Evolutionary conservation across 805 yeast genomes (phyloP), one percentile per base, ranked within the genome.

Genomic region (Schizosaccharomyces osmophilus): DNA sequence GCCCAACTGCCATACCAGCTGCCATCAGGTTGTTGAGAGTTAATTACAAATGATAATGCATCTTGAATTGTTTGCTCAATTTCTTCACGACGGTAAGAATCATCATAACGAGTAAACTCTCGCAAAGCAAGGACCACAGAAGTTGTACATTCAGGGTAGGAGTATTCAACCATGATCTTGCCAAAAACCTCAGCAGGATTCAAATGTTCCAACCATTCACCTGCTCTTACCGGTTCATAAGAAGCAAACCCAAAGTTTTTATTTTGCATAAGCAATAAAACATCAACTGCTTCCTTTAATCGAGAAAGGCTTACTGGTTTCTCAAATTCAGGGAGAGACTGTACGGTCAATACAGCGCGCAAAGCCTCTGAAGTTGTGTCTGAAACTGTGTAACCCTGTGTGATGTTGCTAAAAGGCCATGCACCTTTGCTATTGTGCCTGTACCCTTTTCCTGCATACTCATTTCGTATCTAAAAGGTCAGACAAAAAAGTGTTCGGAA

Each of bases 1-100:
- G 98, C 99, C 99, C 99, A 93, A 51, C 87, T 82, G 0, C 99
- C 99, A 70, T 89, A 94, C 97, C 97, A 93, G 15, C 95, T 82
- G 0, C 99, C 99, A 71, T 93, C 95, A 0, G 68, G 67, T 55
- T 76, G 74, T 71, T 93, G 98, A 1, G 79, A 79, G 2, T 74
- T 71, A 60, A 78, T 79, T 55, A 93, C 85, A 67, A 84, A 93
- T 3, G 77, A 71, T 17, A 87, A 77, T 0, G 96, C 97, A 61
- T 81, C 76, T 3, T 79, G 75, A 58, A 93, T 85, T 0, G 96
- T 82, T n/a, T 73, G 63, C 61, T 76, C 73, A 39, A 93, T 83
- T 41, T 85, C 88, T 4, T 75, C 77, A 4, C 77, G 72, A 63
- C 85, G 79, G 69, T 93, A 88, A 60, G 78, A 75, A 67, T 79